A percentile compares a stretch with the other conserved stretches of the same genome.
Evolutionary conservation across 108 stramenopile species (phyloP).

Genomic region (Cyclotella sp.): DNA sequence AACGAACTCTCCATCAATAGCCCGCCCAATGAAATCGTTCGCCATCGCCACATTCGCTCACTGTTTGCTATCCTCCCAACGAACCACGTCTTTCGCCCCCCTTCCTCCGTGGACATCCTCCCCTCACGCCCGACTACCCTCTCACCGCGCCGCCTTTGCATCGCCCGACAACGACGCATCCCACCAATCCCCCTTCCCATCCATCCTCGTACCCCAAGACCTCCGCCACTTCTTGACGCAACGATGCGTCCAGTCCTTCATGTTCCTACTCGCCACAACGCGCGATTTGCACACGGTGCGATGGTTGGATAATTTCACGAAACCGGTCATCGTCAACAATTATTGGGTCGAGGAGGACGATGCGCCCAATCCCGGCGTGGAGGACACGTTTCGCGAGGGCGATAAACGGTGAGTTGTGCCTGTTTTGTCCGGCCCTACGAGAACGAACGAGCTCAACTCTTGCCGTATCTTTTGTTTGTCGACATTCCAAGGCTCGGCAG

Average conservation of each 20-base stretch:
- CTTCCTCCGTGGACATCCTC: not conserved
- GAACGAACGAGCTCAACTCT: too few relatives aligned
- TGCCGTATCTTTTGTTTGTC: too few relatives aligned
- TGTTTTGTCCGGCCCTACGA: too few relatives aligned
- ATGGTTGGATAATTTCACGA: slow-evolving; percentile 78
- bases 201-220: slow-evolving; percentile 31
- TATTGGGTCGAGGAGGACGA: slow-evolving; percentile 39
- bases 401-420: slow-evolving; percentile 41
- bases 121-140: not conserved
- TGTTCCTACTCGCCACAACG: slow-evolving; percentile 64
- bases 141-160: not conserved
- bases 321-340: slow-evolving; percentile 58
- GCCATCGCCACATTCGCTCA: not conserved
- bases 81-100: too few relatives aligned
- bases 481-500: slow-evolving; percentile 44
- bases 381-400: slow-evolving; percentile 38
- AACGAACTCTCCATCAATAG: too few relatives aligned
- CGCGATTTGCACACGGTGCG: slow-evolving; percentile 74
- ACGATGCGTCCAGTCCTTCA: slow-evolving; percentile 74
- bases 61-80: too few relatives aligned
- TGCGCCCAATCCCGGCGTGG: slow-evolving; percentile 28
- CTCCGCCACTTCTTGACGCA: slow-evolving; percentile 72
- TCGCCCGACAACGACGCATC: not conserved
- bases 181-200: not conserved
- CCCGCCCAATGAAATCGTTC: not conserved